phyloP scores from a whole-genome alignment of 129 eudicot genomes.

The Flaveria trinervia region DNA sequence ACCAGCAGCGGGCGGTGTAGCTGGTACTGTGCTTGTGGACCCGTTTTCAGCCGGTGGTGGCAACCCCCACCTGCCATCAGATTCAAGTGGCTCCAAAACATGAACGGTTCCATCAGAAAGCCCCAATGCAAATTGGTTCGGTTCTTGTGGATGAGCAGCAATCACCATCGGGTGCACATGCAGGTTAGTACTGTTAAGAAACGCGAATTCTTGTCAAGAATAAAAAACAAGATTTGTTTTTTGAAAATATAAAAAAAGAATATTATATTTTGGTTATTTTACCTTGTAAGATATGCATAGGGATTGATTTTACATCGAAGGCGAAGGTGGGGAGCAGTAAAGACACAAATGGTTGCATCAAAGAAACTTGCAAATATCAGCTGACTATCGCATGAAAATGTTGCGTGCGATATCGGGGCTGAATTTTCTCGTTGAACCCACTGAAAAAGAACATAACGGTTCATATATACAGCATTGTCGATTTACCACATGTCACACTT shows the following conservation, averaged over 20 bases:
- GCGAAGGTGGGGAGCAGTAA: conserved; percentile 67
- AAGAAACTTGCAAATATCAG: conserved; percentile 77
- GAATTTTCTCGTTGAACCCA: conserved; percentile 78
- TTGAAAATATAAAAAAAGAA: too few species aligned
- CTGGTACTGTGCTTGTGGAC: conserved; percentile 54
- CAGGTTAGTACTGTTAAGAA: conserved; percentile 45
- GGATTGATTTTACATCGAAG: conserved; percentile 80
- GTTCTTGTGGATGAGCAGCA: conserved; percentile 94
- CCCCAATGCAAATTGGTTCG: conserved; percentile 88
- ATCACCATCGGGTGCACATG: conserved; percentile 79
- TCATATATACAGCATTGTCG: neutral
- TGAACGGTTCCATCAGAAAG: conserved; percentile 86
- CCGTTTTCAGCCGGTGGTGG: conserved; percentile 77
- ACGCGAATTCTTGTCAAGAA: neutral
- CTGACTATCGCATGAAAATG: conserved; percentile 93
- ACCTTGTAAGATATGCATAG: conserved; percentile 58
- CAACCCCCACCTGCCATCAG: conserved; percentile 84
- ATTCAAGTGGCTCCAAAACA: conserved; percentile 90
- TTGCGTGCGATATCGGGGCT: conserved; percentile 82
- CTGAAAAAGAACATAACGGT: conserved; percentile 30
- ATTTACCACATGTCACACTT: neutral
- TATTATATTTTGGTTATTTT: neutral
- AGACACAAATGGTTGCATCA: conserved; percentile 74
- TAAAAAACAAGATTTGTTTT: too few species aligned
- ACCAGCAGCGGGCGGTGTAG: conserved; percentile 59